phyloP scores from a whole-genome alignment of 306 rosid genomes.

The Oemleria cerasiformis region DNA sequence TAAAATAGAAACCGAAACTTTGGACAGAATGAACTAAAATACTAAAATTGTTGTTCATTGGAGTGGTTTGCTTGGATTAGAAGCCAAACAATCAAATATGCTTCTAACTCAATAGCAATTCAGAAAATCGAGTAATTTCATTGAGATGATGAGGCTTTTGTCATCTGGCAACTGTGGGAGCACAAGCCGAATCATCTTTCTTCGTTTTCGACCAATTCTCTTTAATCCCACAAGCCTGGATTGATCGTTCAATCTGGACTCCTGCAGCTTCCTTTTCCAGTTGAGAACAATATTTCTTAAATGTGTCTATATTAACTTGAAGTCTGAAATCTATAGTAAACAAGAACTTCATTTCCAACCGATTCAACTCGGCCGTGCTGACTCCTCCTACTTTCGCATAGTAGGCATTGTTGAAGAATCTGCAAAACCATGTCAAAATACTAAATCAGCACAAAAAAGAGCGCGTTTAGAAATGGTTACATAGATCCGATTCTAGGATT shows the following conservation, averaged over 20 bases:
- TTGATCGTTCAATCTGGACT: constrained; percentile 70
- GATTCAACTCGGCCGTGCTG: constrained; percentile 76
- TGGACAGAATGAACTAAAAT: constrained; percentile 7
- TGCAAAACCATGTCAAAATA: constrained; percentile 38
- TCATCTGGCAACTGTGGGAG: constrained; percentile 74
- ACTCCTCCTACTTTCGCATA: constrained; percentile 97
- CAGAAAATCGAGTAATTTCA: constrained; percentile 18
- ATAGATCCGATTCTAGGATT: constrained; percentile 5
- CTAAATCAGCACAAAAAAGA: neutral
- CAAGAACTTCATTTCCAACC: constrained; percentile 82
- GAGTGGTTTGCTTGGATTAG: constrained; percentile 4
- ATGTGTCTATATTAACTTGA: constrained; percentile 68
- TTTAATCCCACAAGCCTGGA: constrained; percentile 65
- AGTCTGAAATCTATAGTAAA: constrained; percentile 85
- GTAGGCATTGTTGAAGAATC: constrained; percentile 92
- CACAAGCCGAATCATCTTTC: constrained; percentile 60
- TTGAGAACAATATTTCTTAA: constrained; percentile 62
- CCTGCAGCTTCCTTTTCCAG: constrained; percentile 61
- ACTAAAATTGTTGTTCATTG: neutral
- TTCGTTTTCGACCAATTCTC: constrained; percentile 78
- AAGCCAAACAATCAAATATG: constrained; percentile 7
- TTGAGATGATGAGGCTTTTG: constrained; percentile 21
- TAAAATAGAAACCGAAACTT: constrained; percentile 2
- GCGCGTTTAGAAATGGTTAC: neutral
- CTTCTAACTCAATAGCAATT: constrained; percentile 19